phyloP scores from a whole-genome alignment of 345 rosid genomes.

The Euclidium syriacum region DNA sequence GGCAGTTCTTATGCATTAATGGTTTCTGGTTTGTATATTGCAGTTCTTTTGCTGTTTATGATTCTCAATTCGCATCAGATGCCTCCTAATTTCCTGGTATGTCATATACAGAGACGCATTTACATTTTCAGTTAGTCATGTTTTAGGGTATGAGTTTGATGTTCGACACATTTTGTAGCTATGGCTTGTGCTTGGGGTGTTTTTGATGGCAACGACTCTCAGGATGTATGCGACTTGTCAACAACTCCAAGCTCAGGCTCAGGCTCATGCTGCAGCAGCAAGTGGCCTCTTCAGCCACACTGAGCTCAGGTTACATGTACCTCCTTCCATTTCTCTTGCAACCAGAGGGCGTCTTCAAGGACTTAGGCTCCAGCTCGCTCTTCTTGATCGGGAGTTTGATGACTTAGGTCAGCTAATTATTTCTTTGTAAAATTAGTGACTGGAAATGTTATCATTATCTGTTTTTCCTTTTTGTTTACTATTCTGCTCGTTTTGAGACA shows the following conservation, averaged over 20 bases:
- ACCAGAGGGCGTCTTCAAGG: conserved; percentile 94
- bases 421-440: neutral
- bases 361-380: conserved; percentile 91
- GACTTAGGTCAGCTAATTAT: conserved; percentile 56
- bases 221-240: conserved; percentile 97
- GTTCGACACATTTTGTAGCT: conserved; percentile 45
- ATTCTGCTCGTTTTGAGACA: neutral
- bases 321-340: conserved; percentile 83
- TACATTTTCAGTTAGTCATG: neutral
- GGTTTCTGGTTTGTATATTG: conserved; percentile 11
- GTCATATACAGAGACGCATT: neutral
- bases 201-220: conserved; percentile 81
- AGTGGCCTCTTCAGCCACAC: conserved; percentile 84
- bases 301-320: conserved; percentile 84
- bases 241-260: conserved; percentile 92
- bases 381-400: conserved; percentile 93
- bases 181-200: conserved; percentile 90
- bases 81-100: conserved; percentile 92
- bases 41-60: conserved; percentile 91
- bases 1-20: neutral
- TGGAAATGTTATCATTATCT: neutral
- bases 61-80: conserved; percentile 90
- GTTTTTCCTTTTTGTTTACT: neutral
- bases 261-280: conserved; percentile 82
- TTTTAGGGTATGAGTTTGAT: conserved; percentile 11